These are phyloP conservation scores for Hanseniaspora osmophila DNA, from an alignment of 805 yeast species.

Conservation along the genomic window DNA sequence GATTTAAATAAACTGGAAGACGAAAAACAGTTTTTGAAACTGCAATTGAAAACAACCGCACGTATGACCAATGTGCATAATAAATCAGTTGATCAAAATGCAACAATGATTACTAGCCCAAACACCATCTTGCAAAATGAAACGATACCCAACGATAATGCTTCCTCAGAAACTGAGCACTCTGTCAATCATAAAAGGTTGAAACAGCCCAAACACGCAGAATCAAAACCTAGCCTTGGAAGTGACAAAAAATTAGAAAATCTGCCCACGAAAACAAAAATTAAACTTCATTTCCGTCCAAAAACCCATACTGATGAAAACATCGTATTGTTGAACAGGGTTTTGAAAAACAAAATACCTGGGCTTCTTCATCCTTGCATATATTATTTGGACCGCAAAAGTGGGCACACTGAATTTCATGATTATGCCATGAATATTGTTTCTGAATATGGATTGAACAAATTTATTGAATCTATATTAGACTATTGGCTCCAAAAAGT, in stretches of 20 bases:
- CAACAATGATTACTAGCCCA: no score
- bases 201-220: no score
- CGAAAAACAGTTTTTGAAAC: constrained; percentile 37
- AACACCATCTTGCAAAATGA: background rate
- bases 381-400: background rate
- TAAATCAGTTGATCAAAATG: background rate
- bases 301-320: constrained; percentile 5
- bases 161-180: no score
- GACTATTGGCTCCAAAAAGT: background rate
- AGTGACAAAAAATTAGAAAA: background rate
- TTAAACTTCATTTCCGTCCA: constrained; percentile 1
- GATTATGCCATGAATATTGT: background rate
- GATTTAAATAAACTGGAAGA: constrained; percentile 33
- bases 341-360: constrained; percentile 2
- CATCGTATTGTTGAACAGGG: background rate
- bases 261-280: background rate
- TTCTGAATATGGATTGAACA: background rate
- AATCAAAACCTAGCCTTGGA: no score
- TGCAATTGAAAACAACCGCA: constrained; percentile 1
- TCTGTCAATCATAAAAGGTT: no score
- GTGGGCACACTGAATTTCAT: background rate
- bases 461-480: constrained; percentile 1
- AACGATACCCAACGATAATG: no score
- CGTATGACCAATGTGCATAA: constrained; percentile 1
- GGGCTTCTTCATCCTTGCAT: constrained; percentile 1